These are phyloP conservation scores for Gnomoniopsis sp. DNA, from an alignment of 2,329 filamentous ascomycete genomes.

Conservation along the genomic window DNA sequence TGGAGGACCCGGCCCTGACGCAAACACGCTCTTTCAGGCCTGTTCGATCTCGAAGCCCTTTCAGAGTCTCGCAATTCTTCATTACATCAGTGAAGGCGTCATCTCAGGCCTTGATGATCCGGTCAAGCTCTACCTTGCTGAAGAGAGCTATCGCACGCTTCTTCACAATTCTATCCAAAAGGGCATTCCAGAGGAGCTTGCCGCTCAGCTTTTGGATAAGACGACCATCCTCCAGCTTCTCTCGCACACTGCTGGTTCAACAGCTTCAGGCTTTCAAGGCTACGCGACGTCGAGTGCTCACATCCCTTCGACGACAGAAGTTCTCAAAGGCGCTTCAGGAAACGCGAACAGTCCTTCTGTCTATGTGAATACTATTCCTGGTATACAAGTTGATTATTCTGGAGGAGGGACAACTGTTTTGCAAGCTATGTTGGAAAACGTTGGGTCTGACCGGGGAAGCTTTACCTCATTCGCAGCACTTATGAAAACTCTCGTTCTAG, in stretches of 20 bases:
- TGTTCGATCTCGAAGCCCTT: slow-evolving; percentile 14
- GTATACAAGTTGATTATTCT: slow-evolving; percentile 7
- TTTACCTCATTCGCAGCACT: slow-evolving; percentile 1
- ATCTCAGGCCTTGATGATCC: slow-evolving; percentile 6
- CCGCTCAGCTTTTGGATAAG: slow-evolving; percentile 7
- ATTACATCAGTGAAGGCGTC: slow-evolving; percentile 8
- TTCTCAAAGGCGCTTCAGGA: slow-evolving; percentile 6
- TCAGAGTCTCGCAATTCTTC: slow-evolving; percentile 12
- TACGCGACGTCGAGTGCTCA: slow-evolving; percentile 4
- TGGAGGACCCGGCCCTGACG: not conserved
- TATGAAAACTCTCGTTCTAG: slow-evolving; percentile 11
- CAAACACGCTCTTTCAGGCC: slow-evolving; percentile 13
- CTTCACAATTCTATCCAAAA: slow-evolving; percentile 2
- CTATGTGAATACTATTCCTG: not conserved
- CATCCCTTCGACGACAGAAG: slow-evolving; percentile 1
- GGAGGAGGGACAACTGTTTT: slow-evolving; percentile 12
- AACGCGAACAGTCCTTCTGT: slow-evolving; percentile 11
- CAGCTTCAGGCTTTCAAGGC: slow-evolving; percentile 6
- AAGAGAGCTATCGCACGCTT: slow-evolving; percentile 1
- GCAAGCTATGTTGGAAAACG: slow-evolving; percentile 14
- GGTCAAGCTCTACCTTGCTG: slow-evolving; percentile 3
- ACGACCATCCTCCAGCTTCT: slow-evolving; percentile 12
- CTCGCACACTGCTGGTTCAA: slow-evolving; percentile 9
- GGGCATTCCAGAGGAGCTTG: slow-evolving; percentile 3
- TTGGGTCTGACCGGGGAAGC: not conserved